Evolutionary conservation across 352 stramenopile genomes (phyloP).

Genomic region (Nothophytophthora sp.): DNA sequence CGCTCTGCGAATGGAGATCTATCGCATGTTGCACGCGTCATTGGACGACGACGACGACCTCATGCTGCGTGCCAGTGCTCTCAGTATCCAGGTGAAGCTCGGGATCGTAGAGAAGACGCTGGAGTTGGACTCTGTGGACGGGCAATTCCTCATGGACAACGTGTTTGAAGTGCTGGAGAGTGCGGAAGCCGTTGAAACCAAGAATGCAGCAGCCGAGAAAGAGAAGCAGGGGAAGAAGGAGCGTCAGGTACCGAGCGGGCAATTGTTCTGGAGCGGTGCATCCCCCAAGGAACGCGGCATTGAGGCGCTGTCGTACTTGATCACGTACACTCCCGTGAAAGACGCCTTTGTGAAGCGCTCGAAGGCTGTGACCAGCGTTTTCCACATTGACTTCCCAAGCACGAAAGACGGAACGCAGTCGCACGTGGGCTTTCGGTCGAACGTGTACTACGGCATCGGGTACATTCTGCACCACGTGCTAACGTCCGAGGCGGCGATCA

Average conservation of each 20-base stretch:
- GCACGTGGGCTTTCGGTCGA: constrained; percentile 69
- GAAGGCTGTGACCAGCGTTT: constrained; percentile 65
- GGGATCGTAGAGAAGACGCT: constrained; percentile 82
- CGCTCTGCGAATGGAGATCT: constrained; percentile 70
- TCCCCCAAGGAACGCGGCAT: constrained; percentile 82
- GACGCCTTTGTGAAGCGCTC: constrained; percentile 67
- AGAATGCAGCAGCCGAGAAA: constrained; percentile 21
- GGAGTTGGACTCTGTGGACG: constrained; percentile 58
- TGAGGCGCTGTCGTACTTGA: constrained; percentile 83
- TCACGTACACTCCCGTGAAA: constrained; percentile 83
- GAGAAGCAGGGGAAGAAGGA: constrained; percentile 23
- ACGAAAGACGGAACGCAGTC: constrained; percentile 23
- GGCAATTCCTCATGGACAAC: constrained; percentile 64
- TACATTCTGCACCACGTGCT: constrained; percentile 94
- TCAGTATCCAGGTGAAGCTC: constrained; percentile 87
- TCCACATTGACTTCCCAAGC: constrained; percentile 65
- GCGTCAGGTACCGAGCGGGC: constrained; percentile 18
- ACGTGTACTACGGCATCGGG: constrained; percentile 93
- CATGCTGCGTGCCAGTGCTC: constrained; percentile 66
- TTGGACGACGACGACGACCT: constrained; percentile 75
- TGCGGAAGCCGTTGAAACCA: constrained; percentile 56
- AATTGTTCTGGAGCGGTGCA: constrained; percentile 67
- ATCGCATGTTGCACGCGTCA: constrained; percentile 68
- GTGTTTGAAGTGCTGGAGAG: constrained; percentile 78
- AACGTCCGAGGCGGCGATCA: constrained; percentile 93